Base-by-base conservation (phyloP, 2,329 filamentous ascomycete species). In the Cladosporium sp. region DNA sequence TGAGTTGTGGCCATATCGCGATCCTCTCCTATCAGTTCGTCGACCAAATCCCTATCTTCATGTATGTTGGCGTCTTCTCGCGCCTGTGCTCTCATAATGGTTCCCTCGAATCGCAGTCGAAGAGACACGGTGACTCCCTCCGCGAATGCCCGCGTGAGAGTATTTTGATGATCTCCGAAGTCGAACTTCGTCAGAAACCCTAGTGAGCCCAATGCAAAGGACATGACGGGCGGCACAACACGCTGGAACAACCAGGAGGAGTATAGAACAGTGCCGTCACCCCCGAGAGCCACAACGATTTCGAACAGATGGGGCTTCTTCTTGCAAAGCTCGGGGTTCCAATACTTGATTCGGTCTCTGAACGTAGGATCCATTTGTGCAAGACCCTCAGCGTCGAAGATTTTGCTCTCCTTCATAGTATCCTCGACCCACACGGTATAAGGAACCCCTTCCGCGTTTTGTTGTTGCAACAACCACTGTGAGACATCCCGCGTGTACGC, bases 171-270 rank as follows among this genome's bases (percentile, higher is more conserved):
- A 4, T 88, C 78, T 14, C 86, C 84, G 73, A 92, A 99, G 73
- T 97, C 92, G 71, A 97, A 97, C 70, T 97, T 97, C 25, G 94
- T 97, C 64, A 99, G 77, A 70, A 99, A 99, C 0, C 94, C 94
- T 5, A 99, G 80, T 22, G 92, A 96, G 8, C 94, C 94, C 9
- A 97, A 79, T 0, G 92, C 85, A 73, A 99, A 97, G 61, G 91
- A 93, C 62, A 99, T 79, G 0, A 97, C 91, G 0, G 94, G 94
- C 5, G 94, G 94, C 0, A 97, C 93, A 49, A 97, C 89, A 42
- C 90, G 86, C 76, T 99, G 94, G 72, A 99, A 99, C 1, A 99
- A 80, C 92, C 93, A 97, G 70, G 91, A 96, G 3, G 93, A 90
- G 70, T 96, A 97, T 11, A 99, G 79, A 6, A 99, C 93, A 0